phyloP scores from a whole-genome alignment of 805 yeast species.

The Pichia exigua region DNA sequence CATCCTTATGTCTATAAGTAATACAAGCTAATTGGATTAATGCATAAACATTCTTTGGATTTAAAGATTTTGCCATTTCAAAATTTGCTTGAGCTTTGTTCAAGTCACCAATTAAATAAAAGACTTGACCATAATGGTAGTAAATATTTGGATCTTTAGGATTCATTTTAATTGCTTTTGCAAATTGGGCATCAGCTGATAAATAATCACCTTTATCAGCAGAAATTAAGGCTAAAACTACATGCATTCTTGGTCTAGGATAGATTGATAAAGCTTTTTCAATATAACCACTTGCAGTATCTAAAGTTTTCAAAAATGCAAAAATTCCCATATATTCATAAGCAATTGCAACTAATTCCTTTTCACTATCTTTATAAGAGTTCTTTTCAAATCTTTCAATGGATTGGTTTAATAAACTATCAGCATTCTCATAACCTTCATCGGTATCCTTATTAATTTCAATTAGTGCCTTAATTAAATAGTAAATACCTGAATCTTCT shows the following conservation, averaged over 20 bases:
- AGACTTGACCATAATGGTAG: conserved; percentile 92
- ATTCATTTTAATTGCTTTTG: conserved; percentile 59
- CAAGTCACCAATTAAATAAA: conserved; percentile 71
- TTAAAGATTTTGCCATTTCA: conserved; percentile 63
- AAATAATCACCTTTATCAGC: conserved; percentile 68
- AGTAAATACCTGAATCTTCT: conserved; percentile 53
- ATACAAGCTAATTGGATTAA: conserved; percentile 91
- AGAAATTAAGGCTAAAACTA: conserved; percentile 71
- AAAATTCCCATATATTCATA: conserved; percentile 79
- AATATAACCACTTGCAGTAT: conserved; percentile 55
- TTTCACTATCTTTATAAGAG: conserved; percentile 22
- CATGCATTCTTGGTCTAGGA: conserved; percentile 77
- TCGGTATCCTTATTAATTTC: conserved; percentile 39
- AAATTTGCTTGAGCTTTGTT: conserved; percentile 67
- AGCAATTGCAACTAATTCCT: conserved; percentile 54
- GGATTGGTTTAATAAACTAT: conserved; percentile 52
- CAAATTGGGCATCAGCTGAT: conserved; percentile 60
- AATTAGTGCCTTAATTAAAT: conserved; percentile 57
- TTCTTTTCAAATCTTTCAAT: conserved; percentile 30
- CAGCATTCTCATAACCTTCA: conserved; percentile 58
- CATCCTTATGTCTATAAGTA: conserved; percentile 67
- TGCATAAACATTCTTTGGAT: conserved; percentile 72
- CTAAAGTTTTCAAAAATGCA: conserved; percentile 67
- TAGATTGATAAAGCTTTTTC: conserved; percentile 54
- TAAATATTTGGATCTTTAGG: conserved; percentile 72